Evolutionary conservation across 1,284 basidiomycete genomes (phyloP).

Genomic region (Earliella scabrosa): DNA sequence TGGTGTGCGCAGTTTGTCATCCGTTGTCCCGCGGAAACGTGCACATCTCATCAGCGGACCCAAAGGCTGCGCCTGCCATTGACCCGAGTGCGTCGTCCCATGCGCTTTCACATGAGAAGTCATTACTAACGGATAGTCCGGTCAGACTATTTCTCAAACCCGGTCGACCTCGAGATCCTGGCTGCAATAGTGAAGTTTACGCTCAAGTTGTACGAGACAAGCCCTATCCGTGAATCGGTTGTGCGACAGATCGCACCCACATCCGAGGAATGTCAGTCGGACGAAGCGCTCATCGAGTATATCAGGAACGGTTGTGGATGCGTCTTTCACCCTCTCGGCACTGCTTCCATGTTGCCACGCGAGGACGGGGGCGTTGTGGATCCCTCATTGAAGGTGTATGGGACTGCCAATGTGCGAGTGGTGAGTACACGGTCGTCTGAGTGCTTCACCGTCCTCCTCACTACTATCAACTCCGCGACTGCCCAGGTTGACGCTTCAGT

Average conservation of each 20-base stretch:
- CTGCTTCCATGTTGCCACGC: slow-evolving; percentile 48
- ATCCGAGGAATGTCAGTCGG: slow-evolving; percentile 8
- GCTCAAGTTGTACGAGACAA: slow-evolving; percentile 16
- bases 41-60: slow-evolving; percentile 44
- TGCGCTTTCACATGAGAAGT: no score
- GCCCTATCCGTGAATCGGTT: slow-evolving; percentile 10
- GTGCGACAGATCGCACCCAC: slow-evolving; percentile 2
- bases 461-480: no score
- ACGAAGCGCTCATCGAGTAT: slow-evolving; percentile 23
- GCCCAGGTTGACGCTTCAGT: slow-evolving; percentile 19
- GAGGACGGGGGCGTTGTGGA: slow-evolving; percentile 57
- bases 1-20: slow-evolving; percentile 5
- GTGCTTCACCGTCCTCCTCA: no score
- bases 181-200: slow-evolving; percentile 16
- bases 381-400: slow-evolving; percentile 41
- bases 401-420: slow-evolving; percentile 9
- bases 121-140: no score
- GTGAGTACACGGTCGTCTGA: no score
- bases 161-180: slow-evolving; percentile 23
- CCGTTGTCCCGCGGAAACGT: slow-evolving; percentile 17
- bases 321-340: slow-evolving; percentile 21
- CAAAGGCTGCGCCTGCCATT: slow-evolving; percentile 43
- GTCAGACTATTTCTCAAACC: slow-evolving; percentile 16
- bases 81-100: slow-evolving; percentile 39
- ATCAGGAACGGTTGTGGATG: slow-evolving; percentile 16